Conservation (phyloP, 345 rosid species). For the Heritiera fomes region DNA sequence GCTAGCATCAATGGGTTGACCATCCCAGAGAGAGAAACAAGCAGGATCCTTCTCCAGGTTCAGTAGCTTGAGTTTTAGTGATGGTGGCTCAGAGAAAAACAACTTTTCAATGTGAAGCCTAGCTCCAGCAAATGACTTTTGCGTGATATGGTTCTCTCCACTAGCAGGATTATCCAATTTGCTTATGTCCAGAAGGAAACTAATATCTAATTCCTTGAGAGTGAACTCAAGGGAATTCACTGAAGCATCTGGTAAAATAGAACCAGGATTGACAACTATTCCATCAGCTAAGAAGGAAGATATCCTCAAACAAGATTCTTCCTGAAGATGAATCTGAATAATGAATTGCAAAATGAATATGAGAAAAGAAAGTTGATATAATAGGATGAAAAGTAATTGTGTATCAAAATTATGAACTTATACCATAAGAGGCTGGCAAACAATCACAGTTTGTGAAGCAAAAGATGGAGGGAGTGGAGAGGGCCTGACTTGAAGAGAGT, state of each 20-base stretch:
- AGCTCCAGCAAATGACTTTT: conserved; percentile 76
- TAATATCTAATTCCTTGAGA: conserved; percentile 75
- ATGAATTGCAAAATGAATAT: conserved; percentile 21
- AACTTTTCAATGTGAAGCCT: conserved; percentile 82
- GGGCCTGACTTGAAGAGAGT: conserved; percentile 91
- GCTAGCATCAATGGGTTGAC: conserved; percentile 95
- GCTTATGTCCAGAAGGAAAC: conserved; percentile 66
- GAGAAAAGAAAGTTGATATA: conserved; percentile 15
- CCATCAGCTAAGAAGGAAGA: conserved; percentile 96
- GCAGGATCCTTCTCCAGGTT: conserved; percentile 97
- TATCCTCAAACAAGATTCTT: conserved; percentile 95
- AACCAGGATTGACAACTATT: conserved; percentile 79
- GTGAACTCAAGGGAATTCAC: conserved; percentile 62
- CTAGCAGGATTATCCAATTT: conserved; percentile 39
- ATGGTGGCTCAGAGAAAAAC: conserved; percentile 84
- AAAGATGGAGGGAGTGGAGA: conserved; percentile 80
- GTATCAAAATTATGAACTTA: conserved; percentile 21
- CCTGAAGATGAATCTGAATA: conserved; percentile 86
- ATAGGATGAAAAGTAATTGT: conserved; percentile 10
- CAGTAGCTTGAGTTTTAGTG: conserved; percentile 64
- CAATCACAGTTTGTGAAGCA: conserved; percentile 80
- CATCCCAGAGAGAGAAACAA: conserved; percentile 88
- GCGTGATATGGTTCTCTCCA: conserved; percentile 31
- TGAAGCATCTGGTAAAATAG: conserved; percentile 71
- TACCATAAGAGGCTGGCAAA: conserved; percentile 95